Base-by-base conservation (phyloP, 306 rosid genomes). In the Clitoria ternatea region DNA sequence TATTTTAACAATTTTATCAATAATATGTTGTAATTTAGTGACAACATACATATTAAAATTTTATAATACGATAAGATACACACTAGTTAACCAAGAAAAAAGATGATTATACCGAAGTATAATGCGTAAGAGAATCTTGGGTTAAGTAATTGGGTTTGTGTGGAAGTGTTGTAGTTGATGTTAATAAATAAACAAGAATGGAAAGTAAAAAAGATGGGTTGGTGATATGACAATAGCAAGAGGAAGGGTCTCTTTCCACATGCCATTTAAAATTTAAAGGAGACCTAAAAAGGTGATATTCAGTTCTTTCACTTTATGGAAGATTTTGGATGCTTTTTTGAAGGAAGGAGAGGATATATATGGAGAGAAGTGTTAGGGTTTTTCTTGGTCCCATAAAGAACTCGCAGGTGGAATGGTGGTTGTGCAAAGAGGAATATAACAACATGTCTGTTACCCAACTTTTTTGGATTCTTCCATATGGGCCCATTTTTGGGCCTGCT, bases 321-420 rank as follows among this genome's bases (percentile, higher is more conserved):
- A 75, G 86, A 85, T 89, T 86, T 87, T 75, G 84, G 88, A 72
- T 84, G 81, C 87, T 73, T 79, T 73, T 79, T 85, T 61, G 63
- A 60, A 76, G 54, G 56, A 59, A 49, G 7, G 24, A 59, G 63
- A 49, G 7, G 24, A 59, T 53, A 49, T 61, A 61, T 52, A 36
- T 40, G 19, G 55, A 74, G 53, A 52, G 49, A 33, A 73, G 0
- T 29, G 32, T 24, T 61, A 39, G 69, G 72, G 68, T 36, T 65
- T 37, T 52, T 19, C 54, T 85, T 89, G 88, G 84, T 86, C 84
- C 83, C 82, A 77, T 80, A 88, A 91, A 88, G 92, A 86, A 88
- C 81, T 88, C 73, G 83, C 85, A 85, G 52, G 14, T 78, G 77
- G 86, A 78, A 84, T 74, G 79, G 66, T 61, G 74, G 48, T 79